These are phyloP conservation scores for Cystoderma amianthinum DNA, from an alignment of 768 basidiomycete genomes.

Conservation along the genomic window DNA sequence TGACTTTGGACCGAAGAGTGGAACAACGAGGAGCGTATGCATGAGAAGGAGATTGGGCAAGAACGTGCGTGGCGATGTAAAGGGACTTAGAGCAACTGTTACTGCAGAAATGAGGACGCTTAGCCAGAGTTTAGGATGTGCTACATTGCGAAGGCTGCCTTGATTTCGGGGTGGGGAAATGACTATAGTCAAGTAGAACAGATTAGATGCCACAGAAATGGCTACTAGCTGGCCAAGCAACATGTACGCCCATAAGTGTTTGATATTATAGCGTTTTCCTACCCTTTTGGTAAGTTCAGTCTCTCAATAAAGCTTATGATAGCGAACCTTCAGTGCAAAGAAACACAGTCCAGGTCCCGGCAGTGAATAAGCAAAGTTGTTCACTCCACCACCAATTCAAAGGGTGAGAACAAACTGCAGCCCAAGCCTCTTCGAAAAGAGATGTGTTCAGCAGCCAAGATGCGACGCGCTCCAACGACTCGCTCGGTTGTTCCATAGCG, in stretches of 20 bases:
- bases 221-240: conserved; percentile 68
- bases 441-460: conserved; percentile 47
- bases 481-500: conserved; percentile 1
- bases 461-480: conserved; percentile 26
- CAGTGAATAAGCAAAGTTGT: conserved; percentile 55
- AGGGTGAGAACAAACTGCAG: conserved; percentile 31
- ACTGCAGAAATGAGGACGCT: conserved; percentile 37
- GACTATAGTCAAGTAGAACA: conserved; percentile 51
- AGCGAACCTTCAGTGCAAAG: conserved; percentile 42
- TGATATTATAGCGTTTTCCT: conserved; percentile 34
- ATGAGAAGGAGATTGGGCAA: conserved; percentile 53
- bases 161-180: conserved; percentile 20
- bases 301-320: background rate
- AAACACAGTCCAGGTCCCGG: conserved; percentile 48
- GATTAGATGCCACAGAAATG: conserved; percentile 55
- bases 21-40: conserved; percentile 50
- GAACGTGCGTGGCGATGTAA: conserved; percentile 36
- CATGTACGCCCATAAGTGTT: conserved; percentile 61
- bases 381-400: conserved; percentile 69
- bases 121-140: conserved; percentile 24
- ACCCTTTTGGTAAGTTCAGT: background rate
- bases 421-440: conserved; percentile 58
- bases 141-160: background rate
- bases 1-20: conserved; percentile 29
- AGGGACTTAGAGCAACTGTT: conserved; percentile 37